A percentile compares a stretch with the other conserved stretches of the same genome.
Evolutionary conservation across 1,139 yeast genomes (phyloP).

Genomic region (Ashbya aceris): DNA sequence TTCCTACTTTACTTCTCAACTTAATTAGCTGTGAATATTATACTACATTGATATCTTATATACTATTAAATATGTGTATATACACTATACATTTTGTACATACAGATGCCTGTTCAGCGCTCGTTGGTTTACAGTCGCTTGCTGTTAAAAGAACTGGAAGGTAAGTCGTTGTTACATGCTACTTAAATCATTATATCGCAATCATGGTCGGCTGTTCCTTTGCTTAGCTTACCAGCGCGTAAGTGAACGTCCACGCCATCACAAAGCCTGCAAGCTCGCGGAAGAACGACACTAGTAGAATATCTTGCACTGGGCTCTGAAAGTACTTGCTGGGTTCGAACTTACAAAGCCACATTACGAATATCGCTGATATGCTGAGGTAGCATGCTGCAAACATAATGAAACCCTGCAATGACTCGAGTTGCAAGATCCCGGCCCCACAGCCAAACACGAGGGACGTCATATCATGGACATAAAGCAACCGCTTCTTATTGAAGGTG

Average conservation of each 20-base stretch:
- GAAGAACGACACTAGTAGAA: conserved; percentile 47
- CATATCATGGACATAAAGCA: conserved; percentile 52
- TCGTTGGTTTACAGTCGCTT: no score
- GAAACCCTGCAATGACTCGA: conserved; percentile 59
- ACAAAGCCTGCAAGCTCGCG: conserved; percentile 60
- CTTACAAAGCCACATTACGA: conserved; percentile 21
- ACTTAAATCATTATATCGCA: no score
- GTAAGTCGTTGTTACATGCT: no score
- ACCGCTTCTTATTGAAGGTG: conserved; percentile 28
- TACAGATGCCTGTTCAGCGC: background rate
- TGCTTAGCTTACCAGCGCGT: conserved; percentile 47
- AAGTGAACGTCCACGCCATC: conserved; percentile 80
- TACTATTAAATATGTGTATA: background rate
- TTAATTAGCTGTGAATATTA: conserved; percentile 1
- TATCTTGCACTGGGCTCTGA: conserved; percentile 43
- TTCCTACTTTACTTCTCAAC: conserved; percentile 2
- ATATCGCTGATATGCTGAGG: conserved; percentile 35
- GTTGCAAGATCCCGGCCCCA: conserved; percentile 61
- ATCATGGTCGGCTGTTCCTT: background rate
- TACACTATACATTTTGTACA: conserved; percentile 3
- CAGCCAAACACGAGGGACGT: conserved; percentile 59
- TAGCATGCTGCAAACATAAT: conserved; percentile 46
- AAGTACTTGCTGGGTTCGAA: conserved; percentile 40
- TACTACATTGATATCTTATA: background rate
- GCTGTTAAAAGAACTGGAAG: no score